A percentile compares a stretch with the other conserved stretches of the same genome.
These are phyloP conservation scores for Saccharomyces kudriavzevii DNA, from an alignment of 805 yeast species.

Conservation along the genomic window DNA sequence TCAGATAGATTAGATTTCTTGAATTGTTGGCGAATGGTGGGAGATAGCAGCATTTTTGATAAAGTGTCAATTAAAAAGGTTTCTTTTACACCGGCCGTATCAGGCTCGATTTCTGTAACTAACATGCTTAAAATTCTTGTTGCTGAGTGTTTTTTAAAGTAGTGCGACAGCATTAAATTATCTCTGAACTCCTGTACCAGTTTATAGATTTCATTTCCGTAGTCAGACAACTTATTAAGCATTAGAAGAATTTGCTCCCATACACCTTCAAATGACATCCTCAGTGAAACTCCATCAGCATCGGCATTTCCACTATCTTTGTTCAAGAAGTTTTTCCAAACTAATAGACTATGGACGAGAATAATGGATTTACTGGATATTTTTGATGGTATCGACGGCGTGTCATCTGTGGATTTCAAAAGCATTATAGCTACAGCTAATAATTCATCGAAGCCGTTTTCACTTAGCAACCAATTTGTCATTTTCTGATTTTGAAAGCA, in stretches of 20 bases:
- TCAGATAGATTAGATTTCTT: slow-evolving; percentile 17
- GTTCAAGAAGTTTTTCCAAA: slow-evolving; percentile 4
- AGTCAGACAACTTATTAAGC: slow-evolving; percentile 16
- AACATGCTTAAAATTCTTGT: slow-evolving; percentile 14
- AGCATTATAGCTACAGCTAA: slow-evolving; percentile 13
- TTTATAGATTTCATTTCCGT: slow-evolving; percentile 19
- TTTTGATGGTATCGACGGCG: slow-evolving; percentile 19
- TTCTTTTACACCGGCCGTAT: slow-evolving; percentile 7
- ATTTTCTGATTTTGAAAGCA: slow-evolving; percentile 5
- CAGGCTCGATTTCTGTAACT: slow-evolving; percentile 8
- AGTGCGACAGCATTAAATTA: slow-evolving; percentile 8
- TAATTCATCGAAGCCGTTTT: slow-evolving; percentile 18
- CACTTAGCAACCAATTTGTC: slow-evolving; percentile 17
- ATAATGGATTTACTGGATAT: slow-evolving; percentile 23
- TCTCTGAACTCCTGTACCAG: slow-evolving; percentile 21
- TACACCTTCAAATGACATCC: slow-evolving; percentile 6
- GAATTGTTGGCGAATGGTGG: not conserved
- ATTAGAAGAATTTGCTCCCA: slow-evolving; percentile 18
- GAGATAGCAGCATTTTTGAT: slow-evolving; percentile 4
- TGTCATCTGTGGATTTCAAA: slow-evolving; percentile 21
- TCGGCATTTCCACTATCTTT: not conserved
- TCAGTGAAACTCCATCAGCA: slow-evolving; percentile 5
- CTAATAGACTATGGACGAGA: slow-evolving; percentile 17
- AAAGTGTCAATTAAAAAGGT: slow-evolving; percentile 17
- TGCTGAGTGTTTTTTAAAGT: slow-evolving; percentile 12